phyloP scores from a whole-genome alignment of 1,284 basidiomycete genomes.

The Malassezia brasiliensis region DNA sequence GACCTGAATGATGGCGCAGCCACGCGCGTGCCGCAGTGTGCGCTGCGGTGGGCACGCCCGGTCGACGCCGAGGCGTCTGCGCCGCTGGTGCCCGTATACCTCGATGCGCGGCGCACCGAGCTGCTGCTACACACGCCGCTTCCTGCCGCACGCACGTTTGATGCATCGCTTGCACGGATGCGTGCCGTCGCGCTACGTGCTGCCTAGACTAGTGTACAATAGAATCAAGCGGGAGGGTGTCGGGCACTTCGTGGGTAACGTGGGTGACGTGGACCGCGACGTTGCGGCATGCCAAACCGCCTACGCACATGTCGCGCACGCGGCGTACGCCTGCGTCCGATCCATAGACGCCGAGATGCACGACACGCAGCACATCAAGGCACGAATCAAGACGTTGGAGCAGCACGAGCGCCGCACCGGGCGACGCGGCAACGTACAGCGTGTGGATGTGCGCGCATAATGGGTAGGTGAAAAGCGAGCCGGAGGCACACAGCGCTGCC shows the following conservation, averaged over 20 bases:
- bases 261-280: too few relatives aligned
- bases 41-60: conserved; percentile 25
- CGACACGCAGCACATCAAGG: too few relatives aligned
- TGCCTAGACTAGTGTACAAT: background rate
- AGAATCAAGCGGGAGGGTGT: background rate
- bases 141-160: conserved; percentile 56
- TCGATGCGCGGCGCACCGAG: conserved; percentile 78
- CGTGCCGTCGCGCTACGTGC: conserved; percentile 43
- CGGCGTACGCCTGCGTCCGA: too few relatives aligned
- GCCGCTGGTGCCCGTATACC: conserved; percentile 71
- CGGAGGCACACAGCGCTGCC: background rate
- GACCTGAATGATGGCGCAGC: conserved; percentile 28
- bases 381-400: background rate
- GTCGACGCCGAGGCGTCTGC: conserved; percentile 1
- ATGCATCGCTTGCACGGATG: conserved; percentile 25
- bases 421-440: background rate
- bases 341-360: too few relatives aligned
- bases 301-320: too few relatives aligned
- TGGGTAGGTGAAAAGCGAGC: background rate
- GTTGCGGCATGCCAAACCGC: too few relatives aligned
- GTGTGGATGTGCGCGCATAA: background rate
- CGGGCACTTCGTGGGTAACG: too few relatives aligned
- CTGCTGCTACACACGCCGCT: conserved; percentile 63
- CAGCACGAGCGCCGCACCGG: background rate
- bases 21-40: conserved; percentile 27